These are phyloP conservation scores for Microstroma glucosiphilum DNA, from an alignment of 1,284 basidiomycete genomes.

Conservation along the genomic window DNA sequence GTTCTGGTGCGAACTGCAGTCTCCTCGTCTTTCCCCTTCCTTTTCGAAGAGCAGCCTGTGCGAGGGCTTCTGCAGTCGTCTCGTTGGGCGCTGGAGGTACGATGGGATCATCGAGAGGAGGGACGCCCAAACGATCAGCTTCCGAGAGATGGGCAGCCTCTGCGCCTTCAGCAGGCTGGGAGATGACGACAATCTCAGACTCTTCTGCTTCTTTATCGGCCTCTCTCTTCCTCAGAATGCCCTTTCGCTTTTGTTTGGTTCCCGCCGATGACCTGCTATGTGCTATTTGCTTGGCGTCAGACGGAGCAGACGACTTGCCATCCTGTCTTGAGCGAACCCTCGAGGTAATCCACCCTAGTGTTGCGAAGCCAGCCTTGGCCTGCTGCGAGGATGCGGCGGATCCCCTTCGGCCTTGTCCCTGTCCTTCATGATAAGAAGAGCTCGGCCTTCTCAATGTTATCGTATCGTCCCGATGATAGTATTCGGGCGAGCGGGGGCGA, in stretches of 20 bases:
- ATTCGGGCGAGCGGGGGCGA: too few relatives aligned
- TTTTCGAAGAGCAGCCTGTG: slow-evolving; percentile 7
- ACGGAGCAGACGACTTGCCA: neutral
- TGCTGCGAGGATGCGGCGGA: neutral
- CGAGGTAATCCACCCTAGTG: neutral
- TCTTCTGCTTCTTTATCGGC: too few relatives aligned
- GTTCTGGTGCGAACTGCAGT: slow-evolving; percentile 44
- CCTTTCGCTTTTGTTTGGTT: neutral
- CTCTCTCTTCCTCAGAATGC: neutral
- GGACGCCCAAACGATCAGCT: neutral
- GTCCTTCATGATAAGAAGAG: neutral
- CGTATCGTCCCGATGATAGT: too few relatives aligned
- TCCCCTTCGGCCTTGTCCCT: neutral
- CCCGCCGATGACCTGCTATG: neutral
- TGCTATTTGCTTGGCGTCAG: neutral
- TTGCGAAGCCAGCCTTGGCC: neutral
- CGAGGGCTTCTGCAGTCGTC: slow-evolving; percentile 10
- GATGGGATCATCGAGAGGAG: slow-evolving; percentile 6
- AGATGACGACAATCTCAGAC: neutral
- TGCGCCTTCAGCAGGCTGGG: neutral
- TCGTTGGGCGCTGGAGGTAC: slow-evolving; percentile 13
- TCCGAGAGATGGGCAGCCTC: neutral
- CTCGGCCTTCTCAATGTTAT: too few relatives aligned
- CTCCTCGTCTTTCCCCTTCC: slow-evolving; percentile 19
- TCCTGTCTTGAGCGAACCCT: neutral